Base-by-base conservation (phyloP, 106 monocot genomes). In the Apostasia ramifera region DNA sequence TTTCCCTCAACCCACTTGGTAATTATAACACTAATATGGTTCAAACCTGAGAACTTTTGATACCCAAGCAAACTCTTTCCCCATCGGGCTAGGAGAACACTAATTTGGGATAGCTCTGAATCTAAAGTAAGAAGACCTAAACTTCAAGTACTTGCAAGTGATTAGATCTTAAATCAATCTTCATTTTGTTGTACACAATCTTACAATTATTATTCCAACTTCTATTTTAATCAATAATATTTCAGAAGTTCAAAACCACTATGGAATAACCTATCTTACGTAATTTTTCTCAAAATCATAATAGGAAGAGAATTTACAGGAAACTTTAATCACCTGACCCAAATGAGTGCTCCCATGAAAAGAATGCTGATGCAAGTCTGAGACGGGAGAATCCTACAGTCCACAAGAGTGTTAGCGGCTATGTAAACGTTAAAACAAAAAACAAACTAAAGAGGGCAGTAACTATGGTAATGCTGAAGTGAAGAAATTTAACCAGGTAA, bases 321-420 rank as follows among this genome's bases (percentile, higher is more conserved):
- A 26, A 26, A 38, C 2, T 65, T 26, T 44, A 6, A 68, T 46
- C 67, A 83, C 83, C 83, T 79, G 83, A 46, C 55, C 57, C 58
- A 75, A 43, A 37, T 78, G 78, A 74, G 74, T 14, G 14, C 48
- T 70, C 37, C 53, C 75, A 79, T 72, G 71, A 62, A 72, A 76
- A 40, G 79, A 13, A 49, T 73, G 78, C 14, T 79, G 79, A 38
- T 75, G 79, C 56, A 76, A 61, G 56, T 75, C 71, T 45, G 79
- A 75, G 42, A 44, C 79, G 1, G 83, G 55, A 71, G 71, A 63
- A 61, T 79, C 83, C 83, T 83, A 55, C 39, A 82, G 40, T 66
- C 46, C 57, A 71, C 68, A 38, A 45, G 40, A 69, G n/a, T 6
- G 44, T 5, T 14, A 48, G 70, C 53, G 72, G 42, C 51, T 53